phyloP scores from a whole-genome alignment of 2,329 filamentous ascomycete genomes.

The Plenodomus tracheiphilus region DNA sequence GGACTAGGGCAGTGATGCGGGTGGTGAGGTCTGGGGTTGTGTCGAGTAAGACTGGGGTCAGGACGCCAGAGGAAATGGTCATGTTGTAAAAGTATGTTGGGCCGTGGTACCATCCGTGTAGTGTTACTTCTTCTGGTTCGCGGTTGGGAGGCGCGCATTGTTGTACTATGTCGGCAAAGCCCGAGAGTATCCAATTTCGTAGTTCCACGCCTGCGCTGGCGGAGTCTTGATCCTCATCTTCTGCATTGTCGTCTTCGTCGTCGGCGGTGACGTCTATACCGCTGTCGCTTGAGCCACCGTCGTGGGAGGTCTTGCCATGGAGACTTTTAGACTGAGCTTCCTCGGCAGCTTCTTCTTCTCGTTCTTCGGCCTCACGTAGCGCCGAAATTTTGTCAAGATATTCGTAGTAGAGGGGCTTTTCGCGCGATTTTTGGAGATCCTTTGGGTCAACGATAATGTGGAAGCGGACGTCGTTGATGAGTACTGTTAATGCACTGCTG shows the following conservation, averaged over 20 bases:
- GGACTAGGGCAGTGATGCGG: slow-evolving; percentile 15
- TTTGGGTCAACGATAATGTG: slow-evolving; percentile 14
- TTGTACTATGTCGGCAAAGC: slow-evolving; percentile 10
- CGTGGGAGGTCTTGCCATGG: slow-evolving; percentile 1
- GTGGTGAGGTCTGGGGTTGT: slow-evolving; percentile 10
- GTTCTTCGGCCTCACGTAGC: slow-evolving; percentile 18
- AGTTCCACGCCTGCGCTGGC: slow-evolving; percentile 17
- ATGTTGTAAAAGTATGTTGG: slow-evolving; percentile 21
- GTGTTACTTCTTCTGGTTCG: slow-evolving; percentile 13
- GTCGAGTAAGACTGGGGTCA: slow-evolving; percentile 10
- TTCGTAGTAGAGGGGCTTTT: slow-evolving; percentile 20
- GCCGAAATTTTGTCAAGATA: slow-evolving; percentile 19
- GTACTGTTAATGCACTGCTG: slow-evolving; percentile 14
- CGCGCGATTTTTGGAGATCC: slow-evolving; percentile 13
- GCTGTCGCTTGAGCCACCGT: slow-evolving; percentile 18
- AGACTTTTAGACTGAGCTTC: slow-evolving; percentile 4
- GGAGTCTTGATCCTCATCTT: slow-evolving; percentile 19
- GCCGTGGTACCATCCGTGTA: slow-evolving; percentile 24
- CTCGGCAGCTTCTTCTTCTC: slow-evolving; percentile 12
- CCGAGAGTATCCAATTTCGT: slow-evolving; percentile 17
- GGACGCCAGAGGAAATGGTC: slow-evolving; percentile 5
- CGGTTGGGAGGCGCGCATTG: slow-evolving; percentile 16
- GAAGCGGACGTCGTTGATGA: slow-evolving; percentile 25
- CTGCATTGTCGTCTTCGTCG: slow-evolving; percentile 10
- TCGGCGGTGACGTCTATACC: slow-evolving; percentile 19